Base-by-base conservation (phyloP, 1,284 basidiomycete genomes). In the Inonotus obliquus region DNA sequence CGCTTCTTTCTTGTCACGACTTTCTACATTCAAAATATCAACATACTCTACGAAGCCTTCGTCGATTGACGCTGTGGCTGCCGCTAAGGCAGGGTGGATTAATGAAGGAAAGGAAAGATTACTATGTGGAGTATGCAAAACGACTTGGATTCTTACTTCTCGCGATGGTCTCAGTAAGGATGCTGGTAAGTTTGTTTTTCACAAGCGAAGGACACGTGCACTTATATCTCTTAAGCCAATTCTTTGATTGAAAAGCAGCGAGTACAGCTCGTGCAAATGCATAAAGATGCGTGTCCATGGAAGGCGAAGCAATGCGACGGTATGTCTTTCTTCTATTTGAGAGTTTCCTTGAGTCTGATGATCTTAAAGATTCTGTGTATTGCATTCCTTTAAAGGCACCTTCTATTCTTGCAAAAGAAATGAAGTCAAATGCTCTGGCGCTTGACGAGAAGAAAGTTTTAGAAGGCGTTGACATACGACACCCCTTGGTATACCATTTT, bases 261-360 rank as follows among this genome's bases (percentile, higher is more conserved):
- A 5, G 65, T 69, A 2, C 81, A 80, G 44, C 74, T 92, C 7
- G 81, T 91, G 1, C 80, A 83, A 13, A 79, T 79, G 69, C 91
- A 92, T 70, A 91, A 91, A 70, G 77, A 84, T 57, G 87, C 88
- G 0, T 92, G 90, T 69, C 91, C 91, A 2, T 92, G 91, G 91
- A 89, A 82, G 71, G 77, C 78, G 35, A 80, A 82, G 59, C 90
- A 92, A 70, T 91, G 90, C 67, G 88, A 91, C 71, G 73, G 91
- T 92, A 67, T 66, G 51, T 35, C 1, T 82, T 75, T 41, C 41
- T 47, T 63, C 41, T 52, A 13, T 41, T 37, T 17, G 11, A 9
- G 21, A 38, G n/a, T 1, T 37, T 2, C 21, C 35, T 19, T n/a
- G 23, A 38, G 17, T 35, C 45, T 67, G 67, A 57, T 44, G 10